phyloP scores from a whole-genome alignment of 106 monocot genomes.

The Dendrobium chrysotoxum region DNA sequence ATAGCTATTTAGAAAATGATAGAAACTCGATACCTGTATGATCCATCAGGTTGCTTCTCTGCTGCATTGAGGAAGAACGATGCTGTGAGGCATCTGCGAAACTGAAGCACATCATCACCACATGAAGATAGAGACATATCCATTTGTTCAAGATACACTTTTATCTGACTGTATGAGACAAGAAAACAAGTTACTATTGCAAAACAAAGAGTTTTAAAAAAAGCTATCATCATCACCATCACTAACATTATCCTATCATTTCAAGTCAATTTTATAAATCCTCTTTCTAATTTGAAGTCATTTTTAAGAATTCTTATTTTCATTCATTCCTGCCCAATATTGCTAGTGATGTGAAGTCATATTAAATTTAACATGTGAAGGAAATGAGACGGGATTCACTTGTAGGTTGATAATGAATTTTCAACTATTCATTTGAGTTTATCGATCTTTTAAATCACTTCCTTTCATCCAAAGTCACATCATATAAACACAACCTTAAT shows the following conservation, averaged over 20 bases:
- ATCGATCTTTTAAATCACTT: no score
- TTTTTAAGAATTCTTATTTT: no score
- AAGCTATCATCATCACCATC: background rate
- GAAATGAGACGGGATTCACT: no score
- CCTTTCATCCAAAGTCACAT: no score
- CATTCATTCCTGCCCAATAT: no score
- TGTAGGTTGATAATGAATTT: no score
- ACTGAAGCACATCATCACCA: constrained; percentile 77
- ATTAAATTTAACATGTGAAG: no score
- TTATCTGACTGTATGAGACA: constrained; percentile 52
- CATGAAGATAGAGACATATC: constrained; percentile 58
- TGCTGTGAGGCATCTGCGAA: constrained; percentile 78
- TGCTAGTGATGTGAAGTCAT: no score
- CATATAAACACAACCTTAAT: no score
- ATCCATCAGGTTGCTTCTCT: constrained; percentile 79
- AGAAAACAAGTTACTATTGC: background rate
- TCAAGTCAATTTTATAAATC: background rate
- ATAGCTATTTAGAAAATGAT: background rate
- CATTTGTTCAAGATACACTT: constrained; percentile 73
- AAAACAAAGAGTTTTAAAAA: background rate
- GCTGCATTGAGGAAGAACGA: constrained; percentile 94
- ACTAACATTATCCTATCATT: background rate
- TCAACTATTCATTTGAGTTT: no score
- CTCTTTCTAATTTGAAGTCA: no score
- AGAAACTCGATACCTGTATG: constrained; percentile 53